phyloP scores from a whole-genome alignment of 163 green algal genomes.

The Smithsoniella earleae region DNA sequence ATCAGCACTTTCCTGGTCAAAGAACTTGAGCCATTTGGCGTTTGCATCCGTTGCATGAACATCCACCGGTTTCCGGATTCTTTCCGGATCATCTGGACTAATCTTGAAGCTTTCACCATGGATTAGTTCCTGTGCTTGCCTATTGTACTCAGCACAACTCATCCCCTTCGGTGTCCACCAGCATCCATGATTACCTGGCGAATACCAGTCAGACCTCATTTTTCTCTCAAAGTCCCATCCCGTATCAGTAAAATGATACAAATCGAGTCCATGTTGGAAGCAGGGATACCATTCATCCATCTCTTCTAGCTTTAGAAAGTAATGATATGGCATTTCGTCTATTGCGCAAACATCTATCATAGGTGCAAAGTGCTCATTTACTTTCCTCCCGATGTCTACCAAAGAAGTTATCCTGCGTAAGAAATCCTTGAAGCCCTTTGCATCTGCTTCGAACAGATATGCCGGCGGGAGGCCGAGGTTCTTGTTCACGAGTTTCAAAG shows the following conservation, averaged over 20 bases:
- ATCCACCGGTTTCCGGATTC: not conserved
- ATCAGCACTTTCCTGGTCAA: conserved; percentile 15
- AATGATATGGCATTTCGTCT: conserved; percentile 3
- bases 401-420: not conserved
- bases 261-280: not conserved
- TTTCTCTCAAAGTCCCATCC: conserved; percentile 17
- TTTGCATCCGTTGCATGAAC: conserved; percentile 5
- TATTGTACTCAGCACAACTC: not conserved
- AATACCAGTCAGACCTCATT: conserved; percentile 14
- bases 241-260: not conserved
- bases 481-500: no score
- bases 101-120: not conserved
- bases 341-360: not conserved
- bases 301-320: conserved; percentile 19
- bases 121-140: not conserved
- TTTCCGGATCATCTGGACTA: not conserved
- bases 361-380: conserved; percentile 27
- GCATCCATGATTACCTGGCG: not conserved
- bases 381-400: not conserved
- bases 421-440: conserved; percentile 10
- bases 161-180: conserved; percentile 22
- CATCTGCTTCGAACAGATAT: not conserved
- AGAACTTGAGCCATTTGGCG: not conserved
- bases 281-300: conserved; percentile 18
- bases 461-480: no score